phyloP scores from a whole-genome alignment of 495 filamentous ascomycete genomes.

The Cercophora scortea region DNA sequence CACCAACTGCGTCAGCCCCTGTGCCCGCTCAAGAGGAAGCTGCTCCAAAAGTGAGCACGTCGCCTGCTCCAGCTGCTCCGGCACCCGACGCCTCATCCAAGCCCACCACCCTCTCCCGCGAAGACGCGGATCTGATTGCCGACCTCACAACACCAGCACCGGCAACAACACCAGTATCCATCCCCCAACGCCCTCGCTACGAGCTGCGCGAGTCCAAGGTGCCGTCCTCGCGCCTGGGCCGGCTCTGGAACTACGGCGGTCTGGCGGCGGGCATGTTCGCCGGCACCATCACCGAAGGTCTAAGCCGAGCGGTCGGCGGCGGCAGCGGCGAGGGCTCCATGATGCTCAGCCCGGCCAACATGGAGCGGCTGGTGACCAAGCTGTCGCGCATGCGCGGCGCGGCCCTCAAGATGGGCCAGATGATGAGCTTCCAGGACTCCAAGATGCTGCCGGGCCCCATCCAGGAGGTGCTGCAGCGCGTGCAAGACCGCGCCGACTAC shows the following conservation, averaged over 20 bases:
- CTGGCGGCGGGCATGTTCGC: constrained; percentile 92
- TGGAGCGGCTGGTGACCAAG: constrained; percentile 86
- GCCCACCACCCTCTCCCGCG: background rate
- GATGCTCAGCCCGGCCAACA: constrained; percentile 82
- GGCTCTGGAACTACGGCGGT: constrained; percentile 91
- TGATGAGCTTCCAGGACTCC: constrained; percentile 97
- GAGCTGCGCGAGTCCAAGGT: constrained; percentile 83
- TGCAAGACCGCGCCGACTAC: constrained; percentile 95
- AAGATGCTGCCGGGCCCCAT: constrained; percentile 87
- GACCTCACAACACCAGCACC: constrained; percentile 4
- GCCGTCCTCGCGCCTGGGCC: constrained; percentile 75
- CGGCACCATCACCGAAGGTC: constrained; percentile 77
- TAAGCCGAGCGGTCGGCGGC: constrained; percentile 60
- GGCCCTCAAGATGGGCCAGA: constrained; percentile 95
- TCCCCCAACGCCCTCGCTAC: constrained; percentile 34
- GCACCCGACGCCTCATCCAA: background rate
- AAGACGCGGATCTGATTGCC: constrained; percentile 11
- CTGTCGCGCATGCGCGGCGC: constrained; percentile 94
- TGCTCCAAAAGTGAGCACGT: no score
- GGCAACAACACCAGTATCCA: background rate
- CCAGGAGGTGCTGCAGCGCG: constrained; percentile 79
- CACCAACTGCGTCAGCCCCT: background rate
- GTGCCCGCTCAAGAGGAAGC: background rate
- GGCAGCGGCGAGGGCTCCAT: constrained; percentile 56
- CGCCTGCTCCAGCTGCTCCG: no score